A percentile compares a stretch with the other conserved stretches of the same genome.
These are phyloP conservation scores for Calonectria pteridis DNA, from an alignment of 2,329 filamentous ascomycete genomes.

Conservation along the genomic window DNA sequence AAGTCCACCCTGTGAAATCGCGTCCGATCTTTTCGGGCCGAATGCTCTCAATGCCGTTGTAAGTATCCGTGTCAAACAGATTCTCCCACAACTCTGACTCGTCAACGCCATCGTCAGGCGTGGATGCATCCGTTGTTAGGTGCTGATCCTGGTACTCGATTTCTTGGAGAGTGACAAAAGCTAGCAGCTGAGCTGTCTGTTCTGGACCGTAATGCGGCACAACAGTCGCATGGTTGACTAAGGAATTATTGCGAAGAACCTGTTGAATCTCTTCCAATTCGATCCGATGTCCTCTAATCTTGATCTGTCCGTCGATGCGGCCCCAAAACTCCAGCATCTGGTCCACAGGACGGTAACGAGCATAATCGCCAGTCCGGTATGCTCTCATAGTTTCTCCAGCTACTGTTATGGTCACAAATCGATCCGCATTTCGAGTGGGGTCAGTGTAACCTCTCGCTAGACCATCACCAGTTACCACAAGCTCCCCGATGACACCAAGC, in stretches of 20 bases:
- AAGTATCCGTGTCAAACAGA: conserved; percentile 32
- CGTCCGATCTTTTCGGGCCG: conserved; percentile 30
- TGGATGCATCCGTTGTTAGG: neutral
- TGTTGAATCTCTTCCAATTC: conserved; percentile 55
- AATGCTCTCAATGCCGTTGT: conserved; percentile 30
- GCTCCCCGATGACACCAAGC: conserved; percentile 44
- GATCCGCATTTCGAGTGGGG: neutral
- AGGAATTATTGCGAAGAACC: conserved; percentile 26
- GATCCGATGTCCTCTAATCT: conserved; percentile 68
- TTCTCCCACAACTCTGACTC: conserved; percentile 30
- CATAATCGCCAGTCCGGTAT: conserved; percentile 63
- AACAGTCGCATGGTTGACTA: neutral
- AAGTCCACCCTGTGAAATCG: conserved; percentile 49
- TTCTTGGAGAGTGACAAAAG: conserved; percentile 17
- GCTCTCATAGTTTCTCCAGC: neutral
- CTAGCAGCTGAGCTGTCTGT: conserved; percentile 3
- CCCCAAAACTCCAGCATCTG: conserved; percentile 59
- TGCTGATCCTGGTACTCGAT: neutral
- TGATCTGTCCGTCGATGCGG: conserved; percentile 69
- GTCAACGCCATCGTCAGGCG: neutral
- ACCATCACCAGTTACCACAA: conserved; percentile 43
- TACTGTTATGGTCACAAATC: neutral
- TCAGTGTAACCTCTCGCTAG: neutral
- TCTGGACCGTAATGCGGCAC: conserved; percentile 2
- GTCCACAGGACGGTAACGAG: conserved; percentile 52